Conservation (phyloP, 148 eudicot genomes). For the Rhododendron molle region DNA sequence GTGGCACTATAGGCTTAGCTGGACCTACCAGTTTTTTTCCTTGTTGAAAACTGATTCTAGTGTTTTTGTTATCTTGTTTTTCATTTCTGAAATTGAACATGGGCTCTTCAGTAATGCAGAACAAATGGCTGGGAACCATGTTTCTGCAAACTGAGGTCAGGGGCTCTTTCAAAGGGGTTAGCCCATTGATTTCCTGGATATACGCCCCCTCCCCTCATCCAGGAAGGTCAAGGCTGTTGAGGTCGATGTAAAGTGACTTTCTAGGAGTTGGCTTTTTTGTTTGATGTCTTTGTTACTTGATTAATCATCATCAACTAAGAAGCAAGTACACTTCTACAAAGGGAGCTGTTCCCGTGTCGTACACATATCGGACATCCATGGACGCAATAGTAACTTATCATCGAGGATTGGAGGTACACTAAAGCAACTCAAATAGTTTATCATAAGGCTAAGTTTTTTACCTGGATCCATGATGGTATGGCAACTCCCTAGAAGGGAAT, state of each 20-base stretch:
- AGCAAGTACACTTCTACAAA: neutral
- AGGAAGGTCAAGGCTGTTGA: neutral
- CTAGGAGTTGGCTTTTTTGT: neutral
- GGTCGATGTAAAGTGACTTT: neutral
- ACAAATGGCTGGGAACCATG: neutral
- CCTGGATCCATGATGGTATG: neutral
- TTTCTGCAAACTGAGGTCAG: neutral
- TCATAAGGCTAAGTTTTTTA: neutral
- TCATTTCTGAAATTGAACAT: neutral
- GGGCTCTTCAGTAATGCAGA: neutral
- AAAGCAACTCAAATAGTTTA: neutral
- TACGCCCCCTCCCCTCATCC: neutral
- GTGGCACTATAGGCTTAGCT: neutral
- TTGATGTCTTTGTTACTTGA: neutral
- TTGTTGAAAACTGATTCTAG: neutral
- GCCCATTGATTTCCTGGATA: no score
- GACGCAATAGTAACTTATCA: neutral
- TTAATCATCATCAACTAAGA: neutral
- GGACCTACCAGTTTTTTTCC: conserved; percentile 1
- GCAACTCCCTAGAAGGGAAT: neutral
- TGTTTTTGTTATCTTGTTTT: neutral
- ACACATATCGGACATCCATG: no score
- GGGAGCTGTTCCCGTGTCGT: neutral
- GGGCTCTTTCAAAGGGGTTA: neutral
- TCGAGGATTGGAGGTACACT: neutral